phyloP scores from a whole-genome alignment of 2,329 filamentous ascomycete species.

The Chaetomiaceae sp. region DNA sequence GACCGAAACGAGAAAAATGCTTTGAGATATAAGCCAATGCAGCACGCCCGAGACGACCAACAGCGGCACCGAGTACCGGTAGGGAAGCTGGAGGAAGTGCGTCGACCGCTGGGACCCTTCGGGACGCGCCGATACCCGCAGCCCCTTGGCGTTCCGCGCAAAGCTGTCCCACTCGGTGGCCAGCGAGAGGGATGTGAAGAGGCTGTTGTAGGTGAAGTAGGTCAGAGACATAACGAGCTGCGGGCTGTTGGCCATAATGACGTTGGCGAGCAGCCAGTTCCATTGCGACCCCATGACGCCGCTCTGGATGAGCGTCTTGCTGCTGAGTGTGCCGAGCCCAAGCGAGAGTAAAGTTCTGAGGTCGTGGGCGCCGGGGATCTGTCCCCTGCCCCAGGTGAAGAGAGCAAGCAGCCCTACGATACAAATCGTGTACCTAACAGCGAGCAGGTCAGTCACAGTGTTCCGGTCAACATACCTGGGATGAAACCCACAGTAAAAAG shows the following conservation, averaged over 20 bases:
- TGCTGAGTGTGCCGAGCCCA: background rate
- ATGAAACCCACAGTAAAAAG: background rate
- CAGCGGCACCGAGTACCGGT: slow-evolving; percentile 40
- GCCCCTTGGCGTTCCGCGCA: slow-evolving; percentile 31
- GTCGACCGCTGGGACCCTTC: slow-evolving; percentile 37
- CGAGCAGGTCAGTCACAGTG: too few relatives aligned
- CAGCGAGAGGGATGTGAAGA: slow-evolving; percentile 43
- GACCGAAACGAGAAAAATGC: slow-evolving; percentile 36
- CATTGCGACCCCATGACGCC: background rate
- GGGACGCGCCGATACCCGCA: slow-evolving; percentile 39
- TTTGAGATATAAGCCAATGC: slow-evolving; percentile 47
- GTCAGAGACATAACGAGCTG: slow-evolving; percentile 43
- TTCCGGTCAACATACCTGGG: too few relatives aligned
- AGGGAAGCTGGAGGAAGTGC: slow-evolving; percentile 43
- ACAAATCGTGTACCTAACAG: too few relatives aligned
- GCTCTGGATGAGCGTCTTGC: slow-evolving; percentile 1
- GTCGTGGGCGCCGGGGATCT: background rate
- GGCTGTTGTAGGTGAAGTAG: slow-evolving; percentile 41
- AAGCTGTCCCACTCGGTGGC: slow-evolving; percentile 43
- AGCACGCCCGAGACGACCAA: slow-evolving; percentile 33
- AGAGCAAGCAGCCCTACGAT: too few relatives aligned
- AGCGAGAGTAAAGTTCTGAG: background rate
- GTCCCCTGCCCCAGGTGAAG: too few relatives aligned
- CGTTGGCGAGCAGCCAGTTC: slow-evolving; percentile 28
- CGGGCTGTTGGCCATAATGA: slow-evolving; percentile 42